Evolutionary conservation across 2,329 filamentous ascomycete genomes (phyloP), one percentile per base, ranked within the genome.

Genomic region (Fusarium kyushuense): DNA sequence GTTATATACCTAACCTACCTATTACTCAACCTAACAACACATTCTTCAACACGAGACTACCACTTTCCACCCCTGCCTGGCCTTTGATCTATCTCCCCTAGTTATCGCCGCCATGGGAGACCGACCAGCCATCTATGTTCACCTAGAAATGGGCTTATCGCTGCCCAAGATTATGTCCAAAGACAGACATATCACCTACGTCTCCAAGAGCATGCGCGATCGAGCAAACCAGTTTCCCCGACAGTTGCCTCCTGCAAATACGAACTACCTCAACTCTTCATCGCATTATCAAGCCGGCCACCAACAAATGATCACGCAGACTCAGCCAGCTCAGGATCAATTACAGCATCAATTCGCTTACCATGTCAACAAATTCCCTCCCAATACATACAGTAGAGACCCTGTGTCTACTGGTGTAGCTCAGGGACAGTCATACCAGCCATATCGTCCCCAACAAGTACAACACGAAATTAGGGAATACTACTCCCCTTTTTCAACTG

Each of bases 91-190:
- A 33, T 33, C 38, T 27, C 17, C 27, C 36, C 41, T 29, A 33
- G 27, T 16, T 29, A 30, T 40, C 36, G 48, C 29, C 52, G 65
- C 32, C 43, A 78, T 77, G 75, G 58, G 62, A 27, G 63, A 73
- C 30, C 69, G 74, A 53, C 74, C 76, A 43, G 64, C 65, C 36
- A 76, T 86, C 54, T 86, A 84, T 59, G 75, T 86, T 12, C 82
- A 84, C 55, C 75, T 87, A 60, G 84, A 85, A 70, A 84, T 86
- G 60, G 83, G 84, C 30, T 75, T 87, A 25, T 84, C 84, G 1
- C 85, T 82, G 80, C 78, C 78, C n/a, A 79, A 79, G 38, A 78
- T 82, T 56, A 61, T 79, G 14, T 78, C 81, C 14, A 82, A 80
- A 59, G 80, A 76, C 52, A 83, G 83, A 61, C 80, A 81, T 29